A percentile compares a stretch with the other conserved stretches of the same genome.
phyloP scores from a whole-genome alignment of 139 green algal species.

The Ostreobium quekettii region DNA sequence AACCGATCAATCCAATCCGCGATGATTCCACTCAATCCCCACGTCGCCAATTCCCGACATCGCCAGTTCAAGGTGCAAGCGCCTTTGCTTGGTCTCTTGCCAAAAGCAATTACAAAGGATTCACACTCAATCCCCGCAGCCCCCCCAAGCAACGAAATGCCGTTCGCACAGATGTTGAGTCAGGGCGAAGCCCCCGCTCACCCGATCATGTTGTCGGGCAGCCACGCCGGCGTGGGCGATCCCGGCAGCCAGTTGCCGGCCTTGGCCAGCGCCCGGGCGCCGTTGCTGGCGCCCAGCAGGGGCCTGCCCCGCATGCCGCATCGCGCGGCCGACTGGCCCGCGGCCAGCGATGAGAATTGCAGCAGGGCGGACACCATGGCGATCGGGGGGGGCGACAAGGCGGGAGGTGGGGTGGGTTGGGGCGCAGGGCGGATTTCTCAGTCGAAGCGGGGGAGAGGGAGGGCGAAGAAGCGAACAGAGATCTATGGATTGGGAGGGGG shows the following conservation, averaged over 20 bases:
- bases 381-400: too few relatives aligned
- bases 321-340: slow-evolving; percentile 21
- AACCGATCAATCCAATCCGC: neutral
- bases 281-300: slow-evolving; percentile 30
- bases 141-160: neutral
- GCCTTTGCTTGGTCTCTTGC: neutral
- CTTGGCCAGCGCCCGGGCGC: slow-evolving; percentile 23
- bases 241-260: slow-evolving; percentile 62
- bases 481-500: too few relatives aligned
- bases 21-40: neutral
- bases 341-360: slow-evolving; percentile 1
- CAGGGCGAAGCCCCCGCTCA: slow-evolving; percentile 10
- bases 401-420: too few relatives aligned
- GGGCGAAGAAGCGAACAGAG: too few relatives aligned
- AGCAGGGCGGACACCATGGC: neutral
- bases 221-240: slow-evolving; percentile 51
- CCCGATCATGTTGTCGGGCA: slow-evolving; percentile 49
- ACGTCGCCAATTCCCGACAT: neutral
- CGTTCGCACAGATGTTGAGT: neutral
- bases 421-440: too few relatives aligned
- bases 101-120: slow-evolving; percentile 12
- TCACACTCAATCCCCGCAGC: neutral
- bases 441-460: too few relatives aligned
- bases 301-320: slow-evolving; percentile 22
- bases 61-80: too few relatives aligned